phyloP scores from a whole-genome alignment of 1,284 basidiomycete genomes.

The Ustilago nuda region DNA sequence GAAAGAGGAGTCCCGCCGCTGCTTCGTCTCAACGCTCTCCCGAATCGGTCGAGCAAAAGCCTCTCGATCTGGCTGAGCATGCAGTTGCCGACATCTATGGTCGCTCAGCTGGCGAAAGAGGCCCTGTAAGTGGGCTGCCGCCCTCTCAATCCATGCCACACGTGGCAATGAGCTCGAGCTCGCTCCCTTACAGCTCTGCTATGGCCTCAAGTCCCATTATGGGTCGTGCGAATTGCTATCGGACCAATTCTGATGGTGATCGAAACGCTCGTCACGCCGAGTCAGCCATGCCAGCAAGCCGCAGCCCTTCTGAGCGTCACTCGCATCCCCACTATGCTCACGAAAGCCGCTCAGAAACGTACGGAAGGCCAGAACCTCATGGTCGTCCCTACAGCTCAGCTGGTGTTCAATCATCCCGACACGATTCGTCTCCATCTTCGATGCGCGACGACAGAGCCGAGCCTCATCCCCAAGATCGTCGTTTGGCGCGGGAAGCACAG shows the following conservation, averaged over 20 bases:
- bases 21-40: constrained; percentile 31
- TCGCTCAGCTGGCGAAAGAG: constrained; percentile 3
- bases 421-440: constrained; percentile 4
- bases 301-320: constrained; percentile 35
- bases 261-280: constrained; percentile 16
- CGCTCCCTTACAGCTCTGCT: constrained; percentile 1
- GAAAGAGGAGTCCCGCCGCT: constrained; percentile 28
- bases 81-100: constrained; percentile 4
- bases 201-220: constrained; percentile 12
- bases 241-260: constrained; percentile 42
- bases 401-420: constrained; percentile 11
- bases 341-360: not conserved
- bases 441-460: constrained; percentile 20
- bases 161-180: not conserved
- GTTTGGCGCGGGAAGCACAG: constrained; percentile 12
- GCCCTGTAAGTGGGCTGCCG: constrained; percentile 7
- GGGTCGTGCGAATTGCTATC: constrained; percentile 20
- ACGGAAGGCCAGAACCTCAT: constrained; percentile 9
- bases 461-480: constrained; percentile 21
- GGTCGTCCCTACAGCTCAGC: constrained; percentile 22
- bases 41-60: constrained; percentile 16
- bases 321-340: constrained; percentile 11
- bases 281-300: not conserved
- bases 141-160: constrained; percentile 26
- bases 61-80: constrained; percentile 12